A percentile compares a stretch with the other conserved stretches of the same genome.
These are phyloP conservation scores for Acanthamoeba healyi DNA, from an alignment of 208 protist species.

Conservation along the genomic window DNA sequence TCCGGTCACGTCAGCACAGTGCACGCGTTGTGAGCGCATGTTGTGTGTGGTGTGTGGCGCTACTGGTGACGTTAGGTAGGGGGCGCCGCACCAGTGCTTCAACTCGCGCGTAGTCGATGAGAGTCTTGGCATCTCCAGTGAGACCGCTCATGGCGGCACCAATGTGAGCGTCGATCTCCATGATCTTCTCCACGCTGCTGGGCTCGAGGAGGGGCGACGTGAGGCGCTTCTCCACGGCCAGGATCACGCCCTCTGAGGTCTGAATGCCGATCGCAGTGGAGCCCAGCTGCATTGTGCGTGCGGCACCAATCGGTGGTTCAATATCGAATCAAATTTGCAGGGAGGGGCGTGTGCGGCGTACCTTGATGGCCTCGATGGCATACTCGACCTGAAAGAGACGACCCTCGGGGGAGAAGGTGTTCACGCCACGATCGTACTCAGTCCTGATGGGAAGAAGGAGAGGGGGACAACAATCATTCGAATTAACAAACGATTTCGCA, in stretches of 20 bases:
- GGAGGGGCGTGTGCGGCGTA: conserved; percentile 69
- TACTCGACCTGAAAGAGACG: conserved; percentile 99
- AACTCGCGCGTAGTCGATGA: conserved; percentile 98
- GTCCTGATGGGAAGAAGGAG: background rate
- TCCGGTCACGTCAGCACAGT: background rate
- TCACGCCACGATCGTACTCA: conserved; percentile 99
- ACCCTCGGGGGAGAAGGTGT: conserved; percentile 99
- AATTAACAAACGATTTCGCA: too few species aligned
- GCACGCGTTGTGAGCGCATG: background rate
- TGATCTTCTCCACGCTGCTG: conserved; percentile 97
- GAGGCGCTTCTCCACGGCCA: conserved; percentile 99
- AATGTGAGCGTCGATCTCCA: conserved; percentile 98
- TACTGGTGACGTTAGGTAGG: background rate
- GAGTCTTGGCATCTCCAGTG: conserved; percentile 98
- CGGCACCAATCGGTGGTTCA: background rate
- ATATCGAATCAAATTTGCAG: conserved; percentile 59
- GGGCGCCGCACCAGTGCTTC: conserved; percentile 92
- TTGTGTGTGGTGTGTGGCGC: background rate
- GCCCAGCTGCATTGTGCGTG: conserved; percentile 85
- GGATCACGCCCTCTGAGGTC: conserved; percentile 97
- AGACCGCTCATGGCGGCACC: conserved; percentile 93
- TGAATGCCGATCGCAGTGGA: conserved; percentile 98
- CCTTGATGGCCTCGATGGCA: conserved; percentile 95
- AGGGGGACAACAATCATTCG: background rate
- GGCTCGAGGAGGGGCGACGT: conserved; percentile 98